Evolutionary conservation across 2,329 filamentous ascomycete species (phyloP).

Genomic region (Penicillium sp.): DNA sequence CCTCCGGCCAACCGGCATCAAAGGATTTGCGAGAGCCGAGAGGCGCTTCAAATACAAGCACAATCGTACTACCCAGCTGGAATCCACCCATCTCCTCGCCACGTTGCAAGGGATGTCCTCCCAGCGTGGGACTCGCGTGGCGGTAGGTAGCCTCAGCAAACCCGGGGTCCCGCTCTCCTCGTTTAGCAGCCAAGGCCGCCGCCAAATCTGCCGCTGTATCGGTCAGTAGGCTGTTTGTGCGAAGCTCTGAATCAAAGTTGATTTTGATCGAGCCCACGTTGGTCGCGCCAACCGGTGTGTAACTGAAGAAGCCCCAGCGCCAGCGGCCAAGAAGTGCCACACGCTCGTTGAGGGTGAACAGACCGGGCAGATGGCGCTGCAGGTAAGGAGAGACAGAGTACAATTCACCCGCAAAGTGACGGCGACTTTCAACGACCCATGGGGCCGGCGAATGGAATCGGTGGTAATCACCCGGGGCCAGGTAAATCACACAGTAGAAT

Average conservation of each 20-base stretch:
- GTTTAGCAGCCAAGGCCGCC: constrained; percentile 71
- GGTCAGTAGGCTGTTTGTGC: constrained; percentile 86
- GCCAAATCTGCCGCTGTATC: constrained; percentile 88
- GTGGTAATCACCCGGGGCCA: constrained; percentile 97
- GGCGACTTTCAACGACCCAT: constrained; percentile 90
- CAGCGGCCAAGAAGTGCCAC: constrained; percentile 90
- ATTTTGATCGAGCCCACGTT: constrained; percentile 96
- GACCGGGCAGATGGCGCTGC: constrained; percentile 83
- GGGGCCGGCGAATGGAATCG: constrained; percentile 93
- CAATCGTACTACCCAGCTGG: constrained; percentile 89
- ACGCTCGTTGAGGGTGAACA: constrained; percentile 95
- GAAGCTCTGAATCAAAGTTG: constrained; percentile 93
- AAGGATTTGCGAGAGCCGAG: constrained; percentile 57
- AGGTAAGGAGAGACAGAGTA: constrained; percentile 95
- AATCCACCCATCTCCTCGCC: constrained; percentile 99
- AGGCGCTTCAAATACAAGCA: constrained; percentile 94
- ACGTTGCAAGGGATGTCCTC: constrained; percentile 76
- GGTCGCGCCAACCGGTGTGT: constrained; percentile 91
- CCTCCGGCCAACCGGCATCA: constrained; percentile 60
- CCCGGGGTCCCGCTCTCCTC: constrained; percentile 81
- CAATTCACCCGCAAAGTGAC: constrained; percentile 96
- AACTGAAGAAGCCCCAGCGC: constrained; percentile 97
- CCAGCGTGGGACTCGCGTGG: constrained; percentile 70
- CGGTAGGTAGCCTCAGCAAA: constrained; percentile 90
- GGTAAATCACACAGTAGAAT: constrained; percentile 93